A percentile compares a stretch with the other conserved stretches of the same genome.
Evolutionary conservation across 805 yeast species (phyloP).

Genomic region (Tetrapisispora iriomotensis): DNA sequence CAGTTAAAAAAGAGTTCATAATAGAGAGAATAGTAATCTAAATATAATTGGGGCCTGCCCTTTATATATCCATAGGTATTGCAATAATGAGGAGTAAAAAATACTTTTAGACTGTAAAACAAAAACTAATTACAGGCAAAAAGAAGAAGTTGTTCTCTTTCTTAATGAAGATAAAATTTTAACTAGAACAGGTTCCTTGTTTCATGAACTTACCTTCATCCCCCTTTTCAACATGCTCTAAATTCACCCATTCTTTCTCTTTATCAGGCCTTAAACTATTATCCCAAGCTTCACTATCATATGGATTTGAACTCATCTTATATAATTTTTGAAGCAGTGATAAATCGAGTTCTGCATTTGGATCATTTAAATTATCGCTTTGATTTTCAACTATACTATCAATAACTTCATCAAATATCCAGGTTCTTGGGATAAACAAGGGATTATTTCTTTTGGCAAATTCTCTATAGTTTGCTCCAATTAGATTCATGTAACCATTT

Average conservation of each 20-base stretch:
- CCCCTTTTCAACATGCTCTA: constrained; percentile 31
- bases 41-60: too few relatives aligned
- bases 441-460: constrained; percentile 55
- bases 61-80: too few relatives aligned
- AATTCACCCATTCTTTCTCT: constrained; percentile 41
- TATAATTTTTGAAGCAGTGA: constrained; percentile 49
- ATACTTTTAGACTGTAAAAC: too few relatives aligned
- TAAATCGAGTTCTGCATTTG: constrained; percentile 17
- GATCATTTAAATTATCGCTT: constrained; percentile 34
- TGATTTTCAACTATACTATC: constrained; percentile 42
- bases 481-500: constrained; percentile 35
- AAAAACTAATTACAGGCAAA: too few relatives aligned
- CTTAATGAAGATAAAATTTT: constrained; percentile 2
- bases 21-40: too few relatives aligned
- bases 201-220: constrained; percentile 48
- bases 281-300: constrained; percentile 59
- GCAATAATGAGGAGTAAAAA: too few relatives aligned
- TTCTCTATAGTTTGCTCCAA: constrained; percentile 33
- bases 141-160: too few relatives aligned
- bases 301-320: constrained; percentile 70
- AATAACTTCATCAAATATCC: constrained; percentile 81
- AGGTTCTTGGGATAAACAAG: constrained; percentile 67
- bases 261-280: constrained; percentile 40
- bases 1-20: too few relatives aligned
- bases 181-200: constrained; percentile 65